phyloP scores from a whole-genome alignment of 1,284 basidiomycete genomes.

The Earliella scabrosa region DNA sequence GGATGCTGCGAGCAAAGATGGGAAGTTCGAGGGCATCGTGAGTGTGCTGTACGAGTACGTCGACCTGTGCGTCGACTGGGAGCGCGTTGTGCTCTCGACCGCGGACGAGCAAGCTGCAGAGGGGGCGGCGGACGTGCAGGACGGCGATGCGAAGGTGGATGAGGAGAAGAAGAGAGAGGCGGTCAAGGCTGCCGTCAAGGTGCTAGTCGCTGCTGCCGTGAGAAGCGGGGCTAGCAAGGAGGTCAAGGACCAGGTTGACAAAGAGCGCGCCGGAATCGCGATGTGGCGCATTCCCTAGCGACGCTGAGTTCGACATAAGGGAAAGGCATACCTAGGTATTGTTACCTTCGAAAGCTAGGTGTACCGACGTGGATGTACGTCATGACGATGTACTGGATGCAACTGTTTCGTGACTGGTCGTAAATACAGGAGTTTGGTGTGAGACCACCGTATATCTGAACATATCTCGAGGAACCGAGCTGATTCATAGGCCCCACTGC shows the following conservation, averaged over 20 bases:
- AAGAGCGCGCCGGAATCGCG: constrained; percentile 58
- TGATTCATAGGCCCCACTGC: constrained; percentile 23
- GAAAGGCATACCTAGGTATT: too few relatives aligned
- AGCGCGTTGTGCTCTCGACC: constrained; percentile 43
- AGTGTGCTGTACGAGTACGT: constrained; percentile 60
- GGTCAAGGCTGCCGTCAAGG: constrained; percentile 49
- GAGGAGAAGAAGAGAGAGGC: constrained; percentile 40
- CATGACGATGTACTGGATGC: too few relatives aligned
- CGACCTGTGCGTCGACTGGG: constrained; percentile 67
- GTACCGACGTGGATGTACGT: too few relatives aligned
- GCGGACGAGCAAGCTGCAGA: constrained; percentile 15
- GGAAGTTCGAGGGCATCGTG: constrained; percentile 54
- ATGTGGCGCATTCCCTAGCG: constrained; percentile 64
- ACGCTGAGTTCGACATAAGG: not conserved
- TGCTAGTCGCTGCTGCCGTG: constrained; percentile 59
- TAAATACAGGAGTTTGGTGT: too few relatives aligned
- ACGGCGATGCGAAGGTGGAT: constrained; percentile 20
- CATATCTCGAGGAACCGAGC: too few relatives aligned
- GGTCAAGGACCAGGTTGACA: constrained; percentile 59
- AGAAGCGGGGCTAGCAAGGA: constrained; percentile 57
- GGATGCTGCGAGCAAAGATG: constrained; percentile 35
- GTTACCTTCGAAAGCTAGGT: too few relatives aligned
- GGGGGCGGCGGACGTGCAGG: constrained; percentile 27
- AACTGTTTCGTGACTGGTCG: too few relatives aligned
- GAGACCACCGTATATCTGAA: too few relatives aligned